A percentile compares a stretch with the other conserved stretches of the same genome.
phyloP scores from a whole-genome alignment of 2,329 filamentous ascomycete genomes.

The Fusarium sp. region DNA sequence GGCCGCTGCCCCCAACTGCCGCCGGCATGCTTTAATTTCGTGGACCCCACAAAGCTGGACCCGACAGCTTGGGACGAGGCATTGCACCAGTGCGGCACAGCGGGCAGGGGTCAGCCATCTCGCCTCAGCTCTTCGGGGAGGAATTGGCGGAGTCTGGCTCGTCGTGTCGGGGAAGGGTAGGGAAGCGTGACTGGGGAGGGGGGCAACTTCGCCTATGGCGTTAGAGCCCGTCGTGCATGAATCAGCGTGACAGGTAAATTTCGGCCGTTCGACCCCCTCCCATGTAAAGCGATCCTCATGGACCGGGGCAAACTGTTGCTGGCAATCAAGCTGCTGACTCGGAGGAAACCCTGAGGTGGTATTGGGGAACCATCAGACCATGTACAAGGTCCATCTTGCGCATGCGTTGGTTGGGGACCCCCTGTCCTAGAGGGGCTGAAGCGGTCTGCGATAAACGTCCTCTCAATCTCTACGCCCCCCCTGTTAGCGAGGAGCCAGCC shows the following conservation, averaged over 20 bases:
- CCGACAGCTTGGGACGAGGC: conserved; percentile 43
- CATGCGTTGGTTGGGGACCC: not conserved
- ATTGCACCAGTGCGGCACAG: conserved; percentile 41
- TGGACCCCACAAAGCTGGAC: conserved; percentile 33
- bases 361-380: conserved; percentile 10
- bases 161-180: not conserved
- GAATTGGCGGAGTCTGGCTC: conserved; percentile 19
- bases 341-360: not conserved
- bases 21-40: conserved; percentile 41
- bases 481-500: not conserved
- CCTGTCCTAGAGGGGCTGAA: conserved; percentile 4
- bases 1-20: conserved; percentile 28
- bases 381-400: not conserved
- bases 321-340: conserved; percentile 1
- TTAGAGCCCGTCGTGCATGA: conserved; percentile 19
- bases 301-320: not conserved
- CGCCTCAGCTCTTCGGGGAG: conserved; percentile 40
- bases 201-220: not conserved
- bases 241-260: conserved; percentile 23
- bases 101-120: conserved; percentile 32
- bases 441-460: conserved; percentile 1
- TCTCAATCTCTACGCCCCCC: not conserved
- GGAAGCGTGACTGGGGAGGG: conserved; percentile 11
- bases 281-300: not conserved
- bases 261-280: conserved; percentile 6